phyloP scores from a whole-genome alignment of 768 basidiomycete species.

The Lentinula boryana region DNA sequence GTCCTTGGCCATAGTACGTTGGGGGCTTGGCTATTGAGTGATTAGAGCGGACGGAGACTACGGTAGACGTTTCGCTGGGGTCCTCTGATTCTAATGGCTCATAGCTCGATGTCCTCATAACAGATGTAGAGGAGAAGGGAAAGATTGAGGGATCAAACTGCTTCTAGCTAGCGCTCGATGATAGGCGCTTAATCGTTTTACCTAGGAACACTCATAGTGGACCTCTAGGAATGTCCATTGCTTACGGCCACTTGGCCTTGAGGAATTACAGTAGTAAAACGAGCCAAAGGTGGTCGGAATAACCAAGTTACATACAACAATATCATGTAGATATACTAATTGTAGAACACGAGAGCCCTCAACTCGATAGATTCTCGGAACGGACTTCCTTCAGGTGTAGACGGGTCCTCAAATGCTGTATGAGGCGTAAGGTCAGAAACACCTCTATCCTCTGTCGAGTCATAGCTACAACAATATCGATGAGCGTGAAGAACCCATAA shows the following conservation, averaged over 20 bases:
- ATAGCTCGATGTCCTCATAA: conserved; percentile 6
- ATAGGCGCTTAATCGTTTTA: background rate
- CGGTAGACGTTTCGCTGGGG: conserved; percentile 6
- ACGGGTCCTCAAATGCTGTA: conserved; percentile 53
- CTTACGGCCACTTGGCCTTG: too few relatives aligned
- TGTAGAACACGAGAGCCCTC: conserved; percentile 59
- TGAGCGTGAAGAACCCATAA: background rate
- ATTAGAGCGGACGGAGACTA: background rate
- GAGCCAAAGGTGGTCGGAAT: too few relatives aligned
- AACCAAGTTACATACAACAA: too few relatives aligned
- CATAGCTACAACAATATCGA: conserved; percentile 8
- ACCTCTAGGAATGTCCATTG: too few relatives aligned
- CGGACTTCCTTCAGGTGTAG: conserved; percentile 42
- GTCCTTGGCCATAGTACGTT: conserved; percentile 48
- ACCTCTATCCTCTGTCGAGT: conserved; percentile 32
- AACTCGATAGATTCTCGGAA: conserved; percentile 57
- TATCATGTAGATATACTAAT: conserved; percentile 11
- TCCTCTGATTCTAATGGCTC: conserved; percentile 6
- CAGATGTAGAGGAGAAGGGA: background rate
- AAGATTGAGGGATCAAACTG: background rate
- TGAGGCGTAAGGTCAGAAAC: conserved; percentile 57
- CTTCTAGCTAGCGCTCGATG: background rate
- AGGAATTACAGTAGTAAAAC: too few relatives aligned
- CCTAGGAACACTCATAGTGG: too few relatives aligned
- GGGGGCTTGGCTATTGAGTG: conserved; percentile 1